These are phyloP conservation scores for Saturnispora diversa DNA, from an alignment of 805 yeast genomes.

Conservation along the genomic window DNA sequence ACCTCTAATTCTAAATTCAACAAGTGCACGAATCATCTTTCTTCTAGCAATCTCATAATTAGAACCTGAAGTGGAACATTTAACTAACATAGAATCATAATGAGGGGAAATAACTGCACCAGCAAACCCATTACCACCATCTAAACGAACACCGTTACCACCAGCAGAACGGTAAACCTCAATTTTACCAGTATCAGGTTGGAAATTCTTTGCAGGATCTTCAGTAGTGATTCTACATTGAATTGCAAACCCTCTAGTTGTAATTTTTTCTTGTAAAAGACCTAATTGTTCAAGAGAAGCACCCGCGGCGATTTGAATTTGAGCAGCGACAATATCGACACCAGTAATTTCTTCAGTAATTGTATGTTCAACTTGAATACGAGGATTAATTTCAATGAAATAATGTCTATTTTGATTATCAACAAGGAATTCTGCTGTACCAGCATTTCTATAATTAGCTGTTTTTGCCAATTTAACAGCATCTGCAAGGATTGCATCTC, in stretches of 20 bases:
- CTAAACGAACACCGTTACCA: slow-evolving; percentile 96
- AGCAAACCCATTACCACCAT: slow-evolving; percentile 91
- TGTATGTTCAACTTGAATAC: slow-evolving; percentile 97
- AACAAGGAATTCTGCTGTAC: slow-evolving; percentile 93
- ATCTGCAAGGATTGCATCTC: slow-evolving; percentile 89
- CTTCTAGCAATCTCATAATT: slow-evolving; percentile 92
- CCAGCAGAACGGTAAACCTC: slow-evolving; percentile 90
- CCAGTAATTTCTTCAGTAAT: slow-evolving; percentile 95
- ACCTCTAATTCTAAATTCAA: slow-evolving; percentile 98
- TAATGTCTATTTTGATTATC: slow-evolving; percentile 83
- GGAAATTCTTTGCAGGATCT: slow-evolving; percentile 89
- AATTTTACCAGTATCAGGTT: slow-evolving; percentile 96
- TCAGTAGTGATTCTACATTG: slow-evolving; percentile 96
- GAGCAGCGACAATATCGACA: slow-evolving; percentile 83
- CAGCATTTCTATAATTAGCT: slow-evolving; percentile 91
- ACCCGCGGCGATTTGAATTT: slow-evolving; percentile 44
- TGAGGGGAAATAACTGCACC: slow-evolving; percentile 88
- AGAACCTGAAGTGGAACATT: slow-evolving; percentile 83
- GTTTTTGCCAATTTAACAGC: slow-evolving; percentile 76
- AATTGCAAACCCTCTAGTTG: slow-evolving; percentile 94
- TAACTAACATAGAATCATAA: slow-evolving; percentile 93
- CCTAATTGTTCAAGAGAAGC: slow-evolving; percentile 90
- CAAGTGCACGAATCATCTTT: slow-evolving; percentile 93
- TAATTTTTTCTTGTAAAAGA: slow-evolving; percentile 85
- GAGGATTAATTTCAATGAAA: slow-evolving; percentile 91